Evolutionary conservation across 1,139 yeast species (phyloP).

Genomic region (Yamadazyma sp.): DNA sequence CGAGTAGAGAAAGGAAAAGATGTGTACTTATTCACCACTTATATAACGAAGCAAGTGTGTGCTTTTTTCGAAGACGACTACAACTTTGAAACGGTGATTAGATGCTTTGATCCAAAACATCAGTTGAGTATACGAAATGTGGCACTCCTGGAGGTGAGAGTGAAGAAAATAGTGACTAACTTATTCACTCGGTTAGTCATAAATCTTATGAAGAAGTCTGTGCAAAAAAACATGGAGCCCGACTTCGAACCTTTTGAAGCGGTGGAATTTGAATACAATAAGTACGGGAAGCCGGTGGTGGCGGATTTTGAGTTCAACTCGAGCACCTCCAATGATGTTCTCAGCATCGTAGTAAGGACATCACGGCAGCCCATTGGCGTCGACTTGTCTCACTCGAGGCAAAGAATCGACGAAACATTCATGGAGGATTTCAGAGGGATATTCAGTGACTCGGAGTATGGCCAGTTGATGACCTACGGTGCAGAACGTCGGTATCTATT

Average conservation of each 20-base stretch:
- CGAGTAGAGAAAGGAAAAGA: background rate
- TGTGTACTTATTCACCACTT: slow-evolving; percentile 4
- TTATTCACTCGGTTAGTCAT: slow-evolving; percentile 3
- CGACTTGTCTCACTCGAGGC: slow-evolving; percentile 59
- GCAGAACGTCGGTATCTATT: slow-evolving; percentile 38
- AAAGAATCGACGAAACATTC: slow-evolving; percentile 35
- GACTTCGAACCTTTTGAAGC: slow-evolving; percentile 2
- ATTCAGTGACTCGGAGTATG: slow-evolving; percentile 24
- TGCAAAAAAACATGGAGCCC: background rate
- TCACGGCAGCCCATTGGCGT: slow-evolving; percentile 46
- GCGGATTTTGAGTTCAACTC: slow-evolving; percentile 41
- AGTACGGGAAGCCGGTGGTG: slow-evolving; percentile 38
- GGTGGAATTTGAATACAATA: slow-evolving; percentile 22
- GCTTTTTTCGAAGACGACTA: slow-evolving; percentile 7
- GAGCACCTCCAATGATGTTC: slow-evolving; percentile 56
- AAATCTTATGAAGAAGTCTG: background rate
- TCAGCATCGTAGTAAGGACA: slow-evolving; percentile 43
- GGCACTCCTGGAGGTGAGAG: background rate
- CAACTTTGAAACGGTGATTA: slow-evolving; percentile 7
- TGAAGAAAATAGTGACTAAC: slow-evolving; percentile 3
- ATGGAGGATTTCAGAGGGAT: slow-evolving; percentile 49
- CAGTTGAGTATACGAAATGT: background rate
- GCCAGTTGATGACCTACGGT: background rate
- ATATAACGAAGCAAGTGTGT: slow-evolving; percentile 3
- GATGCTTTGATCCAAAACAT: slow-evolving; percentile 1